phyloP scores from a whole-genome alignment of 371 early-diverging fungal species.

The Rhizopus arrhizus region DNA sequence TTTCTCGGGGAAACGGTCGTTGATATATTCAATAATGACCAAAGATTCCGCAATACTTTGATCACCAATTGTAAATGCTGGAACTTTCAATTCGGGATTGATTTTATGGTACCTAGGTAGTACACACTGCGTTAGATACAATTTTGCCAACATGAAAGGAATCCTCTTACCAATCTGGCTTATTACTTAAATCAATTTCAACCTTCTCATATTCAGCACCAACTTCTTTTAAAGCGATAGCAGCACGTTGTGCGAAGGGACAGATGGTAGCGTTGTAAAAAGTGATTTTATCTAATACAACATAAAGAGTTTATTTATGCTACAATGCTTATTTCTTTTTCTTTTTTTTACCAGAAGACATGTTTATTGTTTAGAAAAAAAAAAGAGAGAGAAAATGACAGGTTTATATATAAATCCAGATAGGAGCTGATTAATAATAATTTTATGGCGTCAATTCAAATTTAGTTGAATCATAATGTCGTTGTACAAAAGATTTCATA shows the following conservation, averaged over 20 bases:
- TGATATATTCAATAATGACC: constrained; percentile 53
- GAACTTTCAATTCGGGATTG: constrained; percentile 58
- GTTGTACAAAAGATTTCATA: too few relatives aligned
- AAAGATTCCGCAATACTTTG: constrained; percentile 53
- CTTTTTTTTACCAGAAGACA: background rate
- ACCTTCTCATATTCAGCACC: constrained; percentile 52
- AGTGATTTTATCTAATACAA: constrained; percentile 35
- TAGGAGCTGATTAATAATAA: too few relatives aligned
- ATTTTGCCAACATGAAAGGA: background rate
- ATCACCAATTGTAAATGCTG: constrained; percentile 44
- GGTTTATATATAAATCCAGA: too few relatives aligned
- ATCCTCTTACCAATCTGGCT: constrained; percentile 57
- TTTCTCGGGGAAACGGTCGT: constrained; percentile 51
- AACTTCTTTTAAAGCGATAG: constrained; percentile 57
- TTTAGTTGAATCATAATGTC: too few relatives aligned
- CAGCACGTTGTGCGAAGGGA: constrained; percentile 67
- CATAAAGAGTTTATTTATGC: background rate
- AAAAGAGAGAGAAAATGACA: too few relatives aligned
- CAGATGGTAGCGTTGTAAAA: constrained; percentile 60
- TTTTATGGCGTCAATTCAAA: too few relatives aligned
- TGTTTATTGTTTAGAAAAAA: background rate
- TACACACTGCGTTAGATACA: background rate
- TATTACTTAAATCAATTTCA: constrained; percentile 63
- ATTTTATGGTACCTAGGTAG: constrained; percentile 49
- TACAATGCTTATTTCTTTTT: background rate